phyloP scores from a whole-genome alignment of 495 filamentous ascomycete species.

The Hyaloscypha finlandica region DNA sequence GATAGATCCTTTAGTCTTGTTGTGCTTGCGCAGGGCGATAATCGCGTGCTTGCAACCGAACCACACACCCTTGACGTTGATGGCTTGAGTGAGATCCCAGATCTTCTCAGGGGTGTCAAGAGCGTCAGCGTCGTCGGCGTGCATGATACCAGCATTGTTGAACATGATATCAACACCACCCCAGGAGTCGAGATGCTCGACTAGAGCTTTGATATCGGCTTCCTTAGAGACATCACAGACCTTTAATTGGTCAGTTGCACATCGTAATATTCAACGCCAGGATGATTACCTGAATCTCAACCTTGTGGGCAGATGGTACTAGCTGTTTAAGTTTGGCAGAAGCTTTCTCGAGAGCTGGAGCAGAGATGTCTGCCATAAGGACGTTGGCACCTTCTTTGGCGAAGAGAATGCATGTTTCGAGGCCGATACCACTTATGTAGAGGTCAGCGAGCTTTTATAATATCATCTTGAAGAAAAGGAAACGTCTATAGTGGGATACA shows the following conservation, averaged over 20 bases:
- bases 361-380: conserved; percentile 82
- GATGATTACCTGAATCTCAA: conserved; percentile 57
- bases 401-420: conserved; percentile 93
- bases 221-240: conserved; percentile 69
- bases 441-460: neutral
- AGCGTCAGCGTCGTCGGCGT: conserved; percentile 82
- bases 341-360: conserved; percentile 68
- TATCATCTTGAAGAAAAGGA: neutral
- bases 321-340: conserved; percentile 69
- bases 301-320: conserved; percentile 58
- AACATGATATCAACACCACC: conserved; percentile 95
- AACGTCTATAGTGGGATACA: neutral
- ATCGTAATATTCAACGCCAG: neutral
- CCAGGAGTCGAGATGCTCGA: conserved; percentile 77
- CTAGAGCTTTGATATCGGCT: conserved; percentile 65
- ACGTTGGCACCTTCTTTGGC: conserved; percentile 86
- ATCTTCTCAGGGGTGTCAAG: conserved; percentile 82
- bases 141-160: conserved; percentile 99
- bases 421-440: conserved; percentile 78
- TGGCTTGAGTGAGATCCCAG: conserved; percentile 91
- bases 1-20: conserved; percentile 76
- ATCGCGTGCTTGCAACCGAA: conserved; percentile 94
- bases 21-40: conserved; percentile 73
- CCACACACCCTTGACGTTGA: conserved; percentile 99
- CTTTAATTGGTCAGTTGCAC: conserved; percentile 34